Conservation (phyloP, 345 rosid species). For the Eucalyptus sideroxylon region DNA sequence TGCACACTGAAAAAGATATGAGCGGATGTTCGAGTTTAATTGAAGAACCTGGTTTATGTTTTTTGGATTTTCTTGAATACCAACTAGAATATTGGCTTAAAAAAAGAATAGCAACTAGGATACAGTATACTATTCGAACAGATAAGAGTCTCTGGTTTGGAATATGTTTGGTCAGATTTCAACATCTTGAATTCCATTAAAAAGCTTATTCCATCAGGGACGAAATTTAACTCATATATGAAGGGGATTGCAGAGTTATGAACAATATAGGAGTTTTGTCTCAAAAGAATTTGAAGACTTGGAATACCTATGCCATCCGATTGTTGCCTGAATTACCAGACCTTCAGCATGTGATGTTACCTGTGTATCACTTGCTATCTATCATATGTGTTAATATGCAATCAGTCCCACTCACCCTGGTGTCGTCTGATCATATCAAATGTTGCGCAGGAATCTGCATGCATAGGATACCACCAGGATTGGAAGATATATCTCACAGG, state of each 20-base stretch:
- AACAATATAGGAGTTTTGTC: not conserved
- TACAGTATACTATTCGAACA: not conserved
- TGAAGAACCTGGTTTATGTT: not conserved
- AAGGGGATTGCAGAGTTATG: not conserved
- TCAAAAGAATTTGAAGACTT: not conserved
- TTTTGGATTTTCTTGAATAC: not conserved
- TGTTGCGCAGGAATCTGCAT: not conserved
- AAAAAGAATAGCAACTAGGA: not conserved
- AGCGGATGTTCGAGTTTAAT: not conserved
- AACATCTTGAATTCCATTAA: not conserved
- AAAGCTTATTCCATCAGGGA: not conserved
- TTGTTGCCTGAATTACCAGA: not conserved
- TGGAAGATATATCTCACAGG: not conserved
- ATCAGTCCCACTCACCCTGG: not conserved
- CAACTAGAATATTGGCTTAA: not conserved
- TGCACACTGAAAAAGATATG: not conserved
- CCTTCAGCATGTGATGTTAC: not conserved
- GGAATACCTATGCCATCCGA: not conserved
- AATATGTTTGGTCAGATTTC: not conserved
- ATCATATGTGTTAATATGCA: not conserved
- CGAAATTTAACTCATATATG: not conserved
- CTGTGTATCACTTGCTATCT: not conserved
- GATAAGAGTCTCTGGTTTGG: not conserved
- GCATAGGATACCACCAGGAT: not conserved
- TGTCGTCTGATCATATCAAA: not conserved